Conservation (phyloP, 306 rosid genomes). For the Luffa acutangula region DNA sequence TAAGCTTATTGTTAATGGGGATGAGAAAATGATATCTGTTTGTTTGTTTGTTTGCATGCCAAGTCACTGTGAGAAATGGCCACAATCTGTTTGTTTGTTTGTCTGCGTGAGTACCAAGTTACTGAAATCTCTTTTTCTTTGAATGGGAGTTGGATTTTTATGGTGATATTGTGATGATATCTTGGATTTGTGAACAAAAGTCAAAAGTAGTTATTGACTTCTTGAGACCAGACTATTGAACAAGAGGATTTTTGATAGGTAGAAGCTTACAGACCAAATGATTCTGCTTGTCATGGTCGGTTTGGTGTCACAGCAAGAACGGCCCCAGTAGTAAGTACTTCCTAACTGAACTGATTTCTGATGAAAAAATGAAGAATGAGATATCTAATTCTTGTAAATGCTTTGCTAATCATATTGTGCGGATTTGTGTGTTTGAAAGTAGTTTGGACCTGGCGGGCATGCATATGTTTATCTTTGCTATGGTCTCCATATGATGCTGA, state of each 20-base stretch:
- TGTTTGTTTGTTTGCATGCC: background rate
- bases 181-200: background rate
- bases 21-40: background rate
- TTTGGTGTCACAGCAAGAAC: conserved; percentile 89
- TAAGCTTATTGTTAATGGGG: background rate
- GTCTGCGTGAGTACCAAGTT: background rate
- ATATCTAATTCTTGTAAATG: background rate
- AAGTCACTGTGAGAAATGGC: background rate
- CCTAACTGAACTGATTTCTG: background rate
- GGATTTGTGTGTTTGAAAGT: conserved; percentile 10
- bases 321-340: conserved; percentile 66
- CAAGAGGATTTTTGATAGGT: conserved; percentile 29
- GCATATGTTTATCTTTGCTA: conserved; percentile 86
- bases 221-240: background rate
- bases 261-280: conserved; percentile 83
- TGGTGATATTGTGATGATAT: background rate
- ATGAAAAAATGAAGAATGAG: background rate
- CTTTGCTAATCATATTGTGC: background rate
- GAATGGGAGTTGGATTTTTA: background rate
- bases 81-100: background rate
- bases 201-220: background rate
- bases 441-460: conserved; percentile 94
- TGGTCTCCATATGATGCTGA: conserved; percentile 66
- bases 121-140: background rate
- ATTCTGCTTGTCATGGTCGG: conserved; percentile 81